Conservation (phyloP, 345 rosid genomes). For the Clausena lansium region DNA sequence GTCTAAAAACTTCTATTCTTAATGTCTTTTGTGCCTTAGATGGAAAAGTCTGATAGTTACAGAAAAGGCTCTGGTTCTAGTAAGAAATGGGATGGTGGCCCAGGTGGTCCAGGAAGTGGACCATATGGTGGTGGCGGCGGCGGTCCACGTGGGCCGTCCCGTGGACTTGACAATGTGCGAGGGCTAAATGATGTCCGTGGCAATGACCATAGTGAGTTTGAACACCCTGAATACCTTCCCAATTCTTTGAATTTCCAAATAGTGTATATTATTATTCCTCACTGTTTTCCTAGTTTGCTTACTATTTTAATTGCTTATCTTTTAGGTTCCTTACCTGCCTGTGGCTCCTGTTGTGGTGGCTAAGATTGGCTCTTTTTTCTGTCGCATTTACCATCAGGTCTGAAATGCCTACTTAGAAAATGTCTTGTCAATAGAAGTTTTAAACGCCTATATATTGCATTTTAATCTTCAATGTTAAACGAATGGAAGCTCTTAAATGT, state of each 20-base stretch:
- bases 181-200: slow-evolving; percentile 49
- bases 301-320: slow-evolving; percentile 2
- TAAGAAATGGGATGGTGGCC: slow-evolving; percentile 89
- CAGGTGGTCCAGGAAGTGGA: slow-evolving; percentile 82
- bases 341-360: slow-evolving; percentile 79
- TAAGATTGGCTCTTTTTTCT: slow-evolving; percentile 1
- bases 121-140: slow-evolving; percentile 37
- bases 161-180: slow-evolving; percentile 76
- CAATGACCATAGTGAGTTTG: slow-evolving; percentile 59
- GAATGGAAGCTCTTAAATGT: neutral
- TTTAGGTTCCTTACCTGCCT: slow-evolving; percentile 70
- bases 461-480: neutral
- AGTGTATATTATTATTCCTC: too few relatives aligned
- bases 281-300: neutral
- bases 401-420: neutral
- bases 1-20: neutral
- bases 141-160: slow-evolving; percentile 72
- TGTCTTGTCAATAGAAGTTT: slow-evolving; percentile 4
- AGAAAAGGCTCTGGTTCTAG: slow-evolving; percentile 62
- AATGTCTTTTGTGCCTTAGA: slow-evolving; percentile 34
- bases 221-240: neutral
- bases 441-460: neutral
- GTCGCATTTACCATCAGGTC: neutral
- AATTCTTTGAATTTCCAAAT: neutral
- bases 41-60: slow-evolving; percentile 79